Evolutionary conservation across 176 grass and related monocot genomes (phyloP).

Genomic region (Aegilops speltoides): DNA sequence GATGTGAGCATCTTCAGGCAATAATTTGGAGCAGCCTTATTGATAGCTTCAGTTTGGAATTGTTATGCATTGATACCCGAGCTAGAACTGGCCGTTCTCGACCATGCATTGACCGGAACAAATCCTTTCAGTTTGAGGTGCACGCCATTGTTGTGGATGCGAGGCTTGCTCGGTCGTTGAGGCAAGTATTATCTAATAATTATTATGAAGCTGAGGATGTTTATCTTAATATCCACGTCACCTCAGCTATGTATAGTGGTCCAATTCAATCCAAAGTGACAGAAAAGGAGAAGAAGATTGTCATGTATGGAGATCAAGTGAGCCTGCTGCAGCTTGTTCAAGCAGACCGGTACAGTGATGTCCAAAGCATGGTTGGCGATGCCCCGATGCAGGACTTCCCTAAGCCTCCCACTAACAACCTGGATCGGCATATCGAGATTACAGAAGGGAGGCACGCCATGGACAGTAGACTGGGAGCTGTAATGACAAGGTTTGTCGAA

Average conservation of each 20-base stretch:
- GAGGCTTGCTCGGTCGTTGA: background rate
- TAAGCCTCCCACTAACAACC: background rate
- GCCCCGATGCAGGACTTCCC: background rate
- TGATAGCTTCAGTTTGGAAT: background rate
- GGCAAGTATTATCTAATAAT: fast-evolving
- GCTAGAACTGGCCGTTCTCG: background rate
- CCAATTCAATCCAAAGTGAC: background rate
- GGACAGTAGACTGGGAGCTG: too few relatives aligned
- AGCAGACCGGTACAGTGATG: background rate
- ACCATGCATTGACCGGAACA: background rate
- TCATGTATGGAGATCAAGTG: too few relatives aligned
- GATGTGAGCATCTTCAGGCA: background rate
- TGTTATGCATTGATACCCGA: background rate
- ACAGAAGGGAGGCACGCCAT: background rate
- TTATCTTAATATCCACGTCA: background rate
- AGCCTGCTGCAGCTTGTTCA: background rate
- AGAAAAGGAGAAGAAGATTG: background rate
- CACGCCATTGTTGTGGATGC: background rate
- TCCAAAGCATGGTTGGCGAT: background rate
- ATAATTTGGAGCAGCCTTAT: background rate
- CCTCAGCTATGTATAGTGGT: fast-evolving
- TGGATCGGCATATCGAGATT: background rate
- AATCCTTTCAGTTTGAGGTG: background rate
- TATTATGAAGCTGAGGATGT: fast-evolving
- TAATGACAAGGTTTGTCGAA: background rate